A percentile compares a stretch with the other conserved stretches of the same genome.
Conservation (phyloP, 345 rosid species). For the Eutrema japonicum region DNA sequence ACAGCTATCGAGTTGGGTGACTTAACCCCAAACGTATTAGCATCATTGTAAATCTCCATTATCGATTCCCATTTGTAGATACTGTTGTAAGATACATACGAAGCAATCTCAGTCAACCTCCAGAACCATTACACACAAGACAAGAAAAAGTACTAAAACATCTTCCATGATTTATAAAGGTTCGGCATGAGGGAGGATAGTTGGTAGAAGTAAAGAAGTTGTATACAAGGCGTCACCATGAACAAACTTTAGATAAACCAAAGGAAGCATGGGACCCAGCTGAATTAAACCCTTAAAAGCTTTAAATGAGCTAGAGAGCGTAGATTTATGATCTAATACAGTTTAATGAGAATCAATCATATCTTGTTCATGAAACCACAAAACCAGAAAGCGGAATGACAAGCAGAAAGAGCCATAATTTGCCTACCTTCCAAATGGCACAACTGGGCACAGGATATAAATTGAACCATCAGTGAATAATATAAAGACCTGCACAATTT, state of each 20-base stretch:
- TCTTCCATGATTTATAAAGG: slow-evolving; percentile 5
- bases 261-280: slow-evolving; percentile 3
- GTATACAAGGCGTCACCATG: neutral
- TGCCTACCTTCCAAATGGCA: slow-evolving; percentile 90
- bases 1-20: slow-evolving; percentile 68
- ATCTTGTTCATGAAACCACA: slow-evolving; percentile 9
- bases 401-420: slow-evolving; percentile 17
- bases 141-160: slow-evolving; percentile 28
- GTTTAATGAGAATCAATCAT: neutral
- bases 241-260: neutral
- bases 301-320: slow-evolving; percentile 5
- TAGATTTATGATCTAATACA: slow-evolving; percentile 15
- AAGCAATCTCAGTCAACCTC: slow-evolving; percentile 29
- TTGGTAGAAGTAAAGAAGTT: slow-evolving; percentile 4
- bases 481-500: slow-evolving; percentile 75
- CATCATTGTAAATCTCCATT: slow-evolving; percentile 86
- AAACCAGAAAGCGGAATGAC: neutral
- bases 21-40: slow-evolving; percentile 69
- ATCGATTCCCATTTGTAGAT: slow-evolving; percentile 78
- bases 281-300: neutral
- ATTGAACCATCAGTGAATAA: slow-evolving; percentile 83
- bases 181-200: neutral
- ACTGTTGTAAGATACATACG: slow-evolving; percentile 53
- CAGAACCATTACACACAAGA: slow-evolving; percentile 19
- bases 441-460: slow-evolving; percentile 86